Base-by-base conservation (phyloP, 2,329 filamentous ascomycete genomes). In the Biscogniauxia marginata region DNA sequence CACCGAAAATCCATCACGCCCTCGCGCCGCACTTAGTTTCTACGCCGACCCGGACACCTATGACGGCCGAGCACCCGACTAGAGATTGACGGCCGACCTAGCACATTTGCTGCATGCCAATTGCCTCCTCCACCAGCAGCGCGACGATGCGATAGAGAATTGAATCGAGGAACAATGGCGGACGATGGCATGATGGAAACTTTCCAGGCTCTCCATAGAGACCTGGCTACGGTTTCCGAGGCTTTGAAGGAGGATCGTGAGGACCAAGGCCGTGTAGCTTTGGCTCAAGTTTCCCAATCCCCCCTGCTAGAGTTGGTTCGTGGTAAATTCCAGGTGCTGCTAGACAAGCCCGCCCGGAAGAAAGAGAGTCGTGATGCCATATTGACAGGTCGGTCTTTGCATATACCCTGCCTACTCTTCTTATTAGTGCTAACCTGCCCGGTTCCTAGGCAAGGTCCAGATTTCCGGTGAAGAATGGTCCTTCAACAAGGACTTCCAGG, bases 401-500 rank as follows among this genome's bases (percentile, higher is more conserved):
- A 22, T 25, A 20, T 20, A 39, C 13, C 20, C 30, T 16, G 8
- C 43, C 52, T 44, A 47, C 46, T 20, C 47, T 55, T 53, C 46
- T 23, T 20, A 22, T 23, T 24, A 22, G 46, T 53, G 51, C 63
- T 67, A 58, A 69, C 61, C 49, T 59, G 30, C 55, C 56, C 25
- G 50, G 2, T 39, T 39, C 50, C 53, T 64, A 95, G 92, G 90
- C 56, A 93, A 90, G 70, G 80, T 98, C 64, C 84, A 78, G 30
- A 75, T 96, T 56, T 83, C 84, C 64, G 88, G 86, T 60, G 82
- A 84, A 30, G 85, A 93, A 67, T 98, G 91, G 73, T 78, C 82
- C 20, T 79, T 99, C 76, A 97, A 96, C 74, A 83, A 90, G 54
- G 87, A 91, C 60, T 98, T 99, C 74, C 86, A 93, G 69, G 88